These are phyloP conservation scores for Tagetes erecta DNA, from an alignment of 129 eudicot genomes.

Conservation along the genomic window DNA sequence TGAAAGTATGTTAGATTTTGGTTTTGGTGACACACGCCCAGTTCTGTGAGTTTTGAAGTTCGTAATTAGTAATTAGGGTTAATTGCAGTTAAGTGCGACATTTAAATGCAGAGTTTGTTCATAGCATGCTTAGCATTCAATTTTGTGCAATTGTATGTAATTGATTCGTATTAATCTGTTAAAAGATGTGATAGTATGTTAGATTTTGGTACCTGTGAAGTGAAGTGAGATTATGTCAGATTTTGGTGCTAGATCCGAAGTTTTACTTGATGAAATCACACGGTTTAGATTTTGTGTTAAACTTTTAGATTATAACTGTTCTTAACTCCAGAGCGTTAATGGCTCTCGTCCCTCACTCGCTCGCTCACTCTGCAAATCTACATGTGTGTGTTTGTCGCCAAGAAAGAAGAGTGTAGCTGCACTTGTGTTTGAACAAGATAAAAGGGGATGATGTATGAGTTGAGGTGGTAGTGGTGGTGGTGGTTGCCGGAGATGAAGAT, in stretches of 20 bases:
- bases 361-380: no score
- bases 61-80: neutral
- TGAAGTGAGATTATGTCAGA: neutral
- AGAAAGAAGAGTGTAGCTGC: no score
- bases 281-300: neutral
- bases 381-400: no score
- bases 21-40: no score
- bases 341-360: no score
- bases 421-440: no score
- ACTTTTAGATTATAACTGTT: neutral
- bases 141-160: neutral
- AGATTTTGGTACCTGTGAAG: neutral
- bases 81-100: neutral
- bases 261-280: slow-evolving; percentile 1
- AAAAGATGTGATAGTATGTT: neutral
- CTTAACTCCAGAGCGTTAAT: neutral
- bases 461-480: no score
- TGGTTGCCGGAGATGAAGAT: no score
- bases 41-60: neutral
- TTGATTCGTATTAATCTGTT: neutral
- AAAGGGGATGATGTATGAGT: no score
- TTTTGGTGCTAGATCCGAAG: neutral
- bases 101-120: neutral
- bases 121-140: neutral
- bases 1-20: no score